Conservation (phyloP, 75 land plant genomes). For the Larix kaempferi region DNA sequence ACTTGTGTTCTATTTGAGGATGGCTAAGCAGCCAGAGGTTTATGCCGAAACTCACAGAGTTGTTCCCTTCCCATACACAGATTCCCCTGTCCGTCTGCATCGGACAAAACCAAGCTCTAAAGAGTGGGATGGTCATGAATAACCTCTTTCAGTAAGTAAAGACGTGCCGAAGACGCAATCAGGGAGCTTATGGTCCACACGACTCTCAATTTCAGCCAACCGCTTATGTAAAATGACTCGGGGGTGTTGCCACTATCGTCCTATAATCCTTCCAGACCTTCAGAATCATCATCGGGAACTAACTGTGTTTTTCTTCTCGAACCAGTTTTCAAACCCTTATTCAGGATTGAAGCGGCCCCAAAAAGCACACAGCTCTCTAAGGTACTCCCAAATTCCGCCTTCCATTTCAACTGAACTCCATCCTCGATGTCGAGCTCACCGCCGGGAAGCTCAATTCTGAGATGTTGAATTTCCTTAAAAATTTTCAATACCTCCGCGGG, state of each 20-base stretch:
- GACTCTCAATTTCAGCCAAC: conserved; percentile 35
- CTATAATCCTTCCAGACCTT: not conserved
- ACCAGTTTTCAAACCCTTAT: not conserved
- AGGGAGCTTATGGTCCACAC: conserved; percentile 45
- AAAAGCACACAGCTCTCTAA: conserved; percentile 83
- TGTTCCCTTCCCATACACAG: conserved; percentile 28
- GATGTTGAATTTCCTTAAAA: conserved; percentile 60
- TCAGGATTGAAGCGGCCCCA: conserved; percentile 48
- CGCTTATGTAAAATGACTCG: conserved; percentile 65
- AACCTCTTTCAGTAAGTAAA: conserved; percentile 15
- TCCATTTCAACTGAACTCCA: conserved; percentile 80
- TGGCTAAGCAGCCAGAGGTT: not conserved
- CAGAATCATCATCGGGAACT: not conserved
- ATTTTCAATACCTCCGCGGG: conserved; percentile 74
- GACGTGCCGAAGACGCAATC: conserved; percentile 38
- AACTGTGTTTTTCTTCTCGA: not conserved
- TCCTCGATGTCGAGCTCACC: conserved; percentile 89
- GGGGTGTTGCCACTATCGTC: conserved; percentile 77
- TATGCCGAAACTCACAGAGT: conserved; percentile 20
- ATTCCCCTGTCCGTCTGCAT: conserved; percentile 26
- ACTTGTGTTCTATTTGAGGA: conserved; percentile 29
- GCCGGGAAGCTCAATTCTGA: conserved; percentile 73
- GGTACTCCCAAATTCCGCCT: conserved; percentile 86
- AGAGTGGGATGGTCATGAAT: conserved; percentile 21
- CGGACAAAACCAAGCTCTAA: conserved; percentile 25